These are phyloP conservation scores for Backusella tuberculispora DNA, from an alignment of 192 early-diverging fungal genomes.

Conservation along the genomic window DNA sequence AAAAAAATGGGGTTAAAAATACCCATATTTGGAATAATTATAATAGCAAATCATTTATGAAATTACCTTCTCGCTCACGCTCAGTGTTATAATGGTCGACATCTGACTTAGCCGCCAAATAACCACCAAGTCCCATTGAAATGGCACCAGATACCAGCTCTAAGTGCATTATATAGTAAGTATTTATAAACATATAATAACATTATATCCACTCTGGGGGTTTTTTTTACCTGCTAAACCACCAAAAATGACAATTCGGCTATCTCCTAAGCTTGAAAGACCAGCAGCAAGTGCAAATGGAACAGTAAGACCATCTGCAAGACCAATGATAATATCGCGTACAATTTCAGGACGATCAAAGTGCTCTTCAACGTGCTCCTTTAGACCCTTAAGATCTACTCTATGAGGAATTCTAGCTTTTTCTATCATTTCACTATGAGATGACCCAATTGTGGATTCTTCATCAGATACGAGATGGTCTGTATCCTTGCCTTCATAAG, in stretches of 20 bases:
- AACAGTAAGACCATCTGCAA: slow-evolving; percentile 51
- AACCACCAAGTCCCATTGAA: slow-evolving; percentile 64
- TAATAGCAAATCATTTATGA: not conserved
- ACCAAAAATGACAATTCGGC: slow-evolving; percentile 57
- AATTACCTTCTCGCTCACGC: slow-evolving; percentile 44
- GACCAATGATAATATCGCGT: slow-evolving; percentile 47
- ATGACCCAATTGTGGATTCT: not conserved
- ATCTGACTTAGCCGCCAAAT: slow-evolving; percentile 55
- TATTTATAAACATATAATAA: not conserved
- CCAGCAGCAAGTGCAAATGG: slow-evolving; percentile 72
- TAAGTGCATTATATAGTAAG: not conserved
- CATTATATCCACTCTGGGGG: not conserved
- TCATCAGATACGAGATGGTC: slow-evolving; percentile 4
- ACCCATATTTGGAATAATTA: not conserved
- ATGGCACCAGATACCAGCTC: slow-evolving; percentile 61
- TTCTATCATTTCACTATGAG: not conserved
- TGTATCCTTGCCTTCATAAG: not conserved
- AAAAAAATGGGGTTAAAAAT: not conserved
- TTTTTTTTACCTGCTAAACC: slow-evolving; percentile 53
- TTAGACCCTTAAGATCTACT: slow-evolving; percentile 8
- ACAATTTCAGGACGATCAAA: slow-evolving; percentile 46
- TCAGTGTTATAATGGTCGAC: slow-evolving; percentile 62
- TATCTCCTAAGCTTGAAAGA: slow-evolving; percentile 53
- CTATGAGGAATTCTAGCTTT: slow-evolving; percentile 24
- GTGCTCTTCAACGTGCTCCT: slow-evolving; percentile 41